A percentile compares a stretch with the other conserved stretches of the same genome.
These are phyloP conservation scores for Claviceps digitariae DNA, from an alignment of 2,329 filamentous ascomycete genomes.

Conservation along the genomic window DNA sequence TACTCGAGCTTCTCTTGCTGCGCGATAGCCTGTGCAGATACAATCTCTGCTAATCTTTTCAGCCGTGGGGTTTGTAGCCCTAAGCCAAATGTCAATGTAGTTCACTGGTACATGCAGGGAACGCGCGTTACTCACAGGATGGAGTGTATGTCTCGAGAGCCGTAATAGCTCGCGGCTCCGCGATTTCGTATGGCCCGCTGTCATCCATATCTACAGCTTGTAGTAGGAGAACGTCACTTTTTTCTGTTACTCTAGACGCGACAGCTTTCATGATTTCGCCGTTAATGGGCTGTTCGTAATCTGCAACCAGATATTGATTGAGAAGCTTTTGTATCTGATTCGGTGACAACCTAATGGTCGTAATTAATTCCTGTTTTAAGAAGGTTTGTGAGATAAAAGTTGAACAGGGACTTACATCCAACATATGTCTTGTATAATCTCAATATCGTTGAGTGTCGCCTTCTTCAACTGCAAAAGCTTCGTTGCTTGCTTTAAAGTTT, in stretches of 20 bases:
- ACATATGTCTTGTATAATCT: slow-evolving; percentile 99
- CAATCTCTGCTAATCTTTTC: slow-evolving; percentile 95
- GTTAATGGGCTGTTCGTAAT: slow-evolving; percentile 98
- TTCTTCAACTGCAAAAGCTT: slow-evolving; percentile 98
- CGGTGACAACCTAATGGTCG: slow-evolving; percentile 61
- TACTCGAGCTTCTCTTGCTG: slow-evolving; percentile 79
- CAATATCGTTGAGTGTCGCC: slow-evolving; percentile 95
- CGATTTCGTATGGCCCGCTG: slow-evolving; percentile 95
- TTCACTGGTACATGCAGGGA: neutral
- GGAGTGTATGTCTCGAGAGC: slow-evolving; percentile 96
- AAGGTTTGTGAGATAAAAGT: neutral
- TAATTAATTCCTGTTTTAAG: neutral
- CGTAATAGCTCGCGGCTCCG: slow-evolving; percentile 88
- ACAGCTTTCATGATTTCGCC: slow-evolving; percentile 99
- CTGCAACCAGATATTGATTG: slow-evolving; percentile 95
- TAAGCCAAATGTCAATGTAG: slow-evolving; percentile 25
- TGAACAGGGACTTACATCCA: slow-evolving; percentile 69
- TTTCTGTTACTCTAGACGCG: slow-evolving; percentile 90
- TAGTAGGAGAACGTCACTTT: slow-evolving; percentile 88
- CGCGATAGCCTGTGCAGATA: slow-evolving; percentile 88
- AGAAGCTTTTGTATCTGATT: slow-evolving; percentile 98
- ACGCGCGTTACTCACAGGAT: slow-evolving; percentile 54
- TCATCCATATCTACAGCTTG: slow-evolving; percentile 98
- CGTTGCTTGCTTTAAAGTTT: slow-evolving; percentile 56
- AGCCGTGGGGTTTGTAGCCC: slow-evolving; percentile 92